Evolutionary conservation across 2,329 filamentous ascomycete genomes (phyloP).

Genomic region (Botrytis porri): DNA sequence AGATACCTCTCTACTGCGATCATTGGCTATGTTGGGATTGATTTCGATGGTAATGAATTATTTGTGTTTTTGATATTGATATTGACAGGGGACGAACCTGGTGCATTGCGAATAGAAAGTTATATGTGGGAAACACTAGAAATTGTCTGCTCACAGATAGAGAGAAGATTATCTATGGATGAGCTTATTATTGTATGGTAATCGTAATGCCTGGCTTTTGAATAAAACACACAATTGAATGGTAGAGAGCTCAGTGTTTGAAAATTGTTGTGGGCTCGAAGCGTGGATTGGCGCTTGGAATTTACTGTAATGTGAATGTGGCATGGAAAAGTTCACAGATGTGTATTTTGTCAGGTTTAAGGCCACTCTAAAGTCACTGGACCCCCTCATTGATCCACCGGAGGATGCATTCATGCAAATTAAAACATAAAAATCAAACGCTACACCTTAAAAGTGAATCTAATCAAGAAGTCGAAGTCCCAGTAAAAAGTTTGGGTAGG

Average conservation of each 20-base stretch:
- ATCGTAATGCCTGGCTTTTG: background rate
- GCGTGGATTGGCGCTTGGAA: background rate
- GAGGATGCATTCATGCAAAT: background rate
- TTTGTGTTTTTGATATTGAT: background rate
- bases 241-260: rapidly evolving
- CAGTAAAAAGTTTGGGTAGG: background rate
- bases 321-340: background rate
- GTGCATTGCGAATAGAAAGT: rapidly evolving
- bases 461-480: background rate
- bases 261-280: rapidly evolving
- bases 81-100: background rate
- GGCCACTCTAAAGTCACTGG: background rate
- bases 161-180: background rate
- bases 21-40: background rate
- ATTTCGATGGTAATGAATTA: background rate
- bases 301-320: background rate
- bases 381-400: background rate
- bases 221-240: background rate
- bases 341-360: background rate
- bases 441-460: rapidly evolving
- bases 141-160: rapidly evolving
- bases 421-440: background rate
- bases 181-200: rapidly evolving
- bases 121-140: rapidly evolving
- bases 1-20: too few species aligned